Percentiles rank a stretch among this genome's conserved stretches.
Evolutionary conservation across 2,329 filamentous ascomycete species (phyloP).

Genomic region (Colletotrichum scovillei): DNA sequence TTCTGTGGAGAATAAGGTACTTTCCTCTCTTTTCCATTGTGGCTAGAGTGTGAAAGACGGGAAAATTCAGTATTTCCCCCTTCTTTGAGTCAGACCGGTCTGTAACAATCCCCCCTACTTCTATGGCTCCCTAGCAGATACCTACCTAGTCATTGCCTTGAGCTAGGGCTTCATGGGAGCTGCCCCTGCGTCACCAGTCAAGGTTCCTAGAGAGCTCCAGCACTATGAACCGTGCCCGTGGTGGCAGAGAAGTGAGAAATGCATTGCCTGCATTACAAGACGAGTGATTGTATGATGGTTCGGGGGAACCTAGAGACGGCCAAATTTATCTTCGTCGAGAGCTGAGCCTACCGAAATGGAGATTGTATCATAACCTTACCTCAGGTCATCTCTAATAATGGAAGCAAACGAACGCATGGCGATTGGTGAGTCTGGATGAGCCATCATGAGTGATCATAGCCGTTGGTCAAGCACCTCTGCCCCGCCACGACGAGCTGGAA

Average conservation of each 20-base stretch:
- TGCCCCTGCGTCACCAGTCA: not conserved
- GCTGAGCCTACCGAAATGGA: not conserved
- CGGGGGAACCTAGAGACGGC: not conserved
- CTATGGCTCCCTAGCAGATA: too few species aligned
- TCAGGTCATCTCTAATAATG: not conserved
- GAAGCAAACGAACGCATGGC: not conserved
- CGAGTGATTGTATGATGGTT: not conserved
- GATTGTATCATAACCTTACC: too few species aligned
- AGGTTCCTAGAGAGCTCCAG: not conserved
- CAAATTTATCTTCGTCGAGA: not conserved
- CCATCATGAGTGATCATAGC: not conserved
- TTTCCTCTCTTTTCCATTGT: not conserved
- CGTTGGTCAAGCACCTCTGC: not conserved
- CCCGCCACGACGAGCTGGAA: not conserved
- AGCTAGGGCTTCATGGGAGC: not conserved
- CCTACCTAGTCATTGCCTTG: not conserved
- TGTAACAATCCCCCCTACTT: not conserved
- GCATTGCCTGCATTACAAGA: not conserved
- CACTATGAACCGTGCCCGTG: not conserved
- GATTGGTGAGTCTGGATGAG: not conserved
- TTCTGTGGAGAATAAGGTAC: not conserved
- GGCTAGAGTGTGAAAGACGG: not conserved
- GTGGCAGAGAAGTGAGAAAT: not conserved
- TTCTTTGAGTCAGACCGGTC: constrained; percentile 5
- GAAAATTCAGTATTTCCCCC: not conserved